Evolutionary conservation across 495 filamentous ascomycete species (phyloP), one percentile per base, ranked within the genome.

Genomic region (Penicillium antarcticum): DNA sequence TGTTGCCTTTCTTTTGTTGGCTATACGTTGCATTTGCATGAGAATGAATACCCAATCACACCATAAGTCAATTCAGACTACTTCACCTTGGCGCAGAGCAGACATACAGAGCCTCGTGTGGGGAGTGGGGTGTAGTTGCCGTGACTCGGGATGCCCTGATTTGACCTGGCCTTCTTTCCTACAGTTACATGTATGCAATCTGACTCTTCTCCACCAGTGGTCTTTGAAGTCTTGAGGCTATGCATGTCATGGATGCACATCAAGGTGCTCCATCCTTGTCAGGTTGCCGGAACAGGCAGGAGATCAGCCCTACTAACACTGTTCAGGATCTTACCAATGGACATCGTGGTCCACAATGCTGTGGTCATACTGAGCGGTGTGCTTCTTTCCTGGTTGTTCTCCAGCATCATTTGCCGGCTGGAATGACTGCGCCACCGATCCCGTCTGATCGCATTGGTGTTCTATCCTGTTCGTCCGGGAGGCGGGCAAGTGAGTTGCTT

Each of bases 201-300:
- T 14, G 3, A 21, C 5, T 23, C 21, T 1, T 19, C 16, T 39
- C 18, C 36, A 29, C 36, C 14, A 16, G 14, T 14, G 9, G 10
- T 39, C 14, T 39, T 16, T 39, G 36, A 9, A 34, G 16, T 18
- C 5, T 9, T 39, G 36, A 17, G 46, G 14, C 33, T 17, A 47
- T 48, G 46, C 46, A 48, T 23, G 46, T 48, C 46, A 48, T 48
- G 46, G 46, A 12, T 47, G 44, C 36, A 38, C 23, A 23, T 17
- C 4, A 16, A 13, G 19, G 34, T 18, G 21, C 18, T 5, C 17
- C 35, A 39, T 32, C 35, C 46, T 14, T 41, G 46, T 40, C 29
- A 26, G 36, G 31, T 8, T 3, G 6, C 36, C 36, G 34, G 18
- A 23, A 48, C 8, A 1, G 36, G 46, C 3, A 48, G 17, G 17